These are phyloP conservation scores for Penicillium sp. DNA, from an alignment of 2,329 filamentous ascomycete genomes.

Conservation along the genomic window DNA sequence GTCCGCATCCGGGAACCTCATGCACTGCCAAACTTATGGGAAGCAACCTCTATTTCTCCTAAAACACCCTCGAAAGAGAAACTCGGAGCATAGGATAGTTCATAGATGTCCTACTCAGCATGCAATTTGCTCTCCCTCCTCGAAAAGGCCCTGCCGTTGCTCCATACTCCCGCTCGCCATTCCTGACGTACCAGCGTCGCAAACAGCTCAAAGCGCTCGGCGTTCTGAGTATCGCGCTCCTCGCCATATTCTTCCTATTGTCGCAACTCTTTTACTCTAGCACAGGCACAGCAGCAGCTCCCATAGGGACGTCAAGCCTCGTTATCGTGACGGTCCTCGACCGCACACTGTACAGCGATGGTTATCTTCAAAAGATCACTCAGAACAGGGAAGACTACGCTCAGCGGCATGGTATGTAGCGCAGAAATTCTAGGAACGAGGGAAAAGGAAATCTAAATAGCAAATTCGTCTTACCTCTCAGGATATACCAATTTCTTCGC, in stretches of 20 bases:
- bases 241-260: constrained; percentile 67
- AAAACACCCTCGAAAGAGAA: background rate
- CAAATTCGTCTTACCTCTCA: constrained; percentile 42
- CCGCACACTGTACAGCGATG: constrained; percentile 64
- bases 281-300: constrained; percentile 31
- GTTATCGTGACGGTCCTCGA: constrained; percentile 90
- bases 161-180: constrained; percentile 64
- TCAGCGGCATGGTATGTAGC: constrained; percentile 74
- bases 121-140: constrained; percentile 90
- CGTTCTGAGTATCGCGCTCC: constrained; percentile 58
- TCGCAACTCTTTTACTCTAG: constrained; percentile 46
- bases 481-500: constrained; percentile 88
- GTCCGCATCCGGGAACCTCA: constrained; percentile 26
- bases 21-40: background rate
- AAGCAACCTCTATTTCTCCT: background rate
- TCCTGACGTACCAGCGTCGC: constrained; percentile 55
- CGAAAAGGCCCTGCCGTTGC: constrained; percentile 80
- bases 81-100: background rate
- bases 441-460: background rate
- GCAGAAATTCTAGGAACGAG: background rate
- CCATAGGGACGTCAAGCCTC: constrained; percentile 52
- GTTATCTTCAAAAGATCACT: constrained; percentile 74
- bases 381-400: constrained; percentile 88
- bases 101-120: constrained; percentile 40
- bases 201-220: constrained; percentile 66